Base-by-base conservation (phyloP, 148 eudicot genomes). In the Beta vulgaris region DNA sequence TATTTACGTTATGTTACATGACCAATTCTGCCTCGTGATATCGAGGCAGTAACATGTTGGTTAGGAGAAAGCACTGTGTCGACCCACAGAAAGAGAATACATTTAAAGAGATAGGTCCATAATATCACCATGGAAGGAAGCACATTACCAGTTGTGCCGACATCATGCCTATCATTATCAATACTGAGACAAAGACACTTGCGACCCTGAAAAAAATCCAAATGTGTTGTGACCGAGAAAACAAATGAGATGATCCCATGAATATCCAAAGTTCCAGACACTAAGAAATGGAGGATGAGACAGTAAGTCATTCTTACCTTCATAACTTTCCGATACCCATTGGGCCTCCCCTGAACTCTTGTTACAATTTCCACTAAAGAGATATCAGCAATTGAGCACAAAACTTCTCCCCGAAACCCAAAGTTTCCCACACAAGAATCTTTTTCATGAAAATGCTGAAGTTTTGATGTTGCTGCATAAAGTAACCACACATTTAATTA, bases 271-370 rank as follows among this genome's bases (percentile, higher is more conserved):
- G 4, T 28, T n/a, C 64, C 65, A 64, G 23, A 64, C 58, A 16
- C 62, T 34, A 23, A 19, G 36, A 28, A 49, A 51, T 37, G 67
- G 55, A 77, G 76, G 55, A 16, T 21, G 18, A 48, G 62, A 42
- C 3, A 54, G 68, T 35, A 54, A 62, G 49, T 36, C 61, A 65
- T 60, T 32, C 82, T 48, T 81, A 80, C 99, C 96, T 95, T 92
- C 84, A 92, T 81, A 79, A 92, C 86, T 84, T 95, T 95, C 13
- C 89, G 91, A 77, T 92, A 95, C 55, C 99, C 97, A 86, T 89
- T 88, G 70, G 99, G 91, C 82, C 86, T 92, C 72, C 97, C 97
- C 42, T 91, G 88, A 55, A 89, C 81, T 86, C 87, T 95, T 43
- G 99, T 89, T 63, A 88, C 73, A 78, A 95, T 78, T 88, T 95